Evolutionary conservation across 108 stramenopile species (phyloP), one percentile per base, ranked within the genome.

Genomic region (Discostella stelligeroides): DNA sequence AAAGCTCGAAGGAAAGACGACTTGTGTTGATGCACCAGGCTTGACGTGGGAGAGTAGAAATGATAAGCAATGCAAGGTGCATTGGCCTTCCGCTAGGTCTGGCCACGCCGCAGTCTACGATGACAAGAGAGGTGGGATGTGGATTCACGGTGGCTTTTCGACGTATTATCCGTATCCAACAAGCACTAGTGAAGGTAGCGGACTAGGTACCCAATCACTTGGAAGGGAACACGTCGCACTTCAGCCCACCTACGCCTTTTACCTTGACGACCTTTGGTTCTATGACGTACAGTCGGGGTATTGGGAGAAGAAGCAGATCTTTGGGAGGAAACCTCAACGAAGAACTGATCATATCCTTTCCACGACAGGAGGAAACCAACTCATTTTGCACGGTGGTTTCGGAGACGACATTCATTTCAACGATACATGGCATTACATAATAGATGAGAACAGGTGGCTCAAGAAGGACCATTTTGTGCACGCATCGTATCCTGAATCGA

Each of bases 391-490:
- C 41, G 91, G 91, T 9, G 92, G 94, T 0, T 95, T 73, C 71
- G 57, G 72, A 48, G 73, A 86, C 75, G 92, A 93, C 61, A 58
- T 76, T 65, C 82, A 84, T 66, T 89, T 81, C 77, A 82, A 89
- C 30, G 94, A 95, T 54, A 85, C 88, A 21, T 95, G 94, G 94
- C 75, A 89, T 50, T 92, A 86, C 72, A 87, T 90, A 69, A 85
- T 87, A 40, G 69, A 68, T 3, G 74, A 88, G 8, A 55, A 62
- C 38, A 57, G 73, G n/a, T 95, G 92, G 94, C 54, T 90, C 15
- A 68, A 88, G 53, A 92, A 90, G 55, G 85, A 50, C 1, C 34
- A 60, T 25, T 88, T 86, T 55, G 89, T 92, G n/a, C 83, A 88
- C 54, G 70, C 92, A 11, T 46, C 60, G 42, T 95, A 71, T 59